Evolutionary conservation across 148 eudicot species (phyloP), one percentile per base, ranked within the genome.

Genomic region (Rhododendron ferrugineum): DNA sequence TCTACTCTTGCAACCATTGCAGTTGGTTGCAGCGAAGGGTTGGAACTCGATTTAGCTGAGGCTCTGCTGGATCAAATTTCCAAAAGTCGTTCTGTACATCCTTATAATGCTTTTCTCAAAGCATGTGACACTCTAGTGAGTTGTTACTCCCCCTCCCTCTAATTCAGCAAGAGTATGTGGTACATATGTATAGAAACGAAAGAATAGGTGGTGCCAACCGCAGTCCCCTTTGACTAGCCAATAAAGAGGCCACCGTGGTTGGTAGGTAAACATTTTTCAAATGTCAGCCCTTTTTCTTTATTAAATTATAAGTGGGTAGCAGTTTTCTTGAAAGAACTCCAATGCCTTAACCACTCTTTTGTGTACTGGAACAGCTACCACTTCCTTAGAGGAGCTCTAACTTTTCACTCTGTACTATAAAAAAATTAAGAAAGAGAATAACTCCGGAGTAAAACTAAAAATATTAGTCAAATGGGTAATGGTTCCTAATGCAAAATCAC

Each of bases 21-120:
- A 44, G 83, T 92, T 47, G 79, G 90, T 81, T 97, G 96, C 90
- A 91, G 98, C 90, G 89, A 82, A 85, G 91, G 47, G 68, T 92
- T 92, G 68, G 86, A 93, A 52, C 86, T 97, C 86, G 94, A 95
- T 90, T 89, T 92, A 77, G 99, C 99, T 52, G 98, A 94, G 87
- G 79, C 85, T 30, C 87, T 93, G 49, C 89, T 97, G 84, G 81
- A 90, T 89, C 94, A 90, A 87, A 87, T 93, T 58, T 88, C 91
- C 37, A 60, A 54, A 44, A 40, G 86, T 82, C 79, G 86, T 86
- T 26, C 9, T 86, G 87, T 87, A 68, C 58, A 76, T 86, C 91
- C 95, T 86, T 97, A 90, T 86, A 93, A 95, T 91, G 89, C 84
- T 58, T 92, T 91, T 79, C 91, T 97, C 83, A 79, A 85, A 84